Base-by-base conservation (phyloP, 257 asterid species). In the Primulina eburnea region DNA sequence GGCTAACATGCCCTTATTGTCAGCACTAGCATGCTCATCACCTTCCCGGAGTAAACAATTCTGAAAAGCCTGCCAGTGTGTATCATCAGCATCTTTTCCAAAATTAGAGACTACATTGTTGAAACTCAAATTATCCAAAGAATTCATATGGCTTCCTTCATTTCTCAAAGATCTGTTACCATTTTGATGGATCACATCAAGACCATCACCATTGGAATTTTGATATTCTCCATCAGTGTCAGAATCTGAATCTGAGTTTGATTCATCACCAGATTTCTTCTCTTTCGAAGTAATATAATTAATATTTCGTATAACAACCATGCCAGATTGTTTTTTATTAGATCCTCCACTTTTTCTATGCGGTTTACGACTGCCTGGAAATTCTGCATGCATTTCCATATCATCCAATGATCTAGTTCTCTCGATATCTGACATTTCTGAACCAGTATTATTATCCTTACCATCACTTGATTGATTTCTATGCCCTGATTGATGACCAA, bases 31-130 rank as follows among this genome's bases (percentile, higher is more conserved):
- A 79, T 79, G 89, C 76, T 87, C 93, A 76, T 84, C 81, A 59
- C 76, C 81, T 68, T 92, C 87, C 78, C 81, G 84, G 81, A 94
- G 63, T 43, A 94, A 80, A 82, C 90, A 52, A 73, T 65, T 75
- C 66, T 38, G 52, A 11, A 63, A 60, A 77, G 70, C 77, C 80
- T 79, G 17, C 99, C 99, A 90, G 75, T 87, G 86, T 21, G 81
- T 80, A 64, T 86, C 80, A 75, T 84, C 95, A 62, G 79, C 71
- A 73, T 83, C 89, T 75, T 82, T 86, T 76, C 81, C 91, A 71
- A 57, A 29, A 67, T 62, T 20, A 73, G 85, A 61, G 55, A 73
- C 85, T 62, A 81, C 77, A 62, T 77, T 77, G 63, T 66, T 38
- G 53, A 74, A 74, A 71, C 72, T 68, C 71, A 72, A 71, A 74